Evolutionary conservation across 2,329 filamentous ascomycete species (phyloP), one percentile per base, ranked within the genome.

Genomic region (Curvularia sp.): DNA sequence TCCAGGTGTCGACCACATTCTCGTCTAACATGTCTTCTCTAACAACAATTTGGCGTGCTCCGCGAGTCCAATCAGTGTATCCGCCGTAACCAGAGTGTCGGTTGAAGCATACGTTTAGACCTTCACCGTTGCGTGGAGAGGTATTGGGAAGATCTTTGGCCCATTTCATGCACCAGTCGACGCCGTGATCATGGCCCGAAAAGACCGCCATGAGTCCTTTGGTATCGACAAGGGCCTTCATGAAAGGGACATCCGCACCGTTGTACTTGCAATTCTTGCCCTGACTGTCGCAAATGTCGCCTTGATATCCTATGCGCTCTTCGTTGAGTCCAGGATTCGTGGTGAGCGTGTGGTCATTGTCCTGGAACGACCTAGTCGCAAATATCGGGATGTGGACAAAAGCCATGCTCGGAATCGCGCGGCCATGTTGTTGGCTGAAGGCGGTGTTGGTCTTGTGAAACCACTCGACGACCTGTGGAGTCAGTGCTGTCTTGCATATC

Each of bases 71-170:
- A 45, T 80, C 64, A 0, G 87, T 86, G 64, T 91, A 91, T 0
- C 89, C 89, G 0, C 88, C 89, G 54, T 91, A 91, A 0, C 89
- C 89, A 0, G 86, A 83, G 64, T 89, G 88, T 63, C 89, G 85
- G 5, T 87, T 86, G 63, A 86, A 86, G 67, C 88, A 90, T 64
- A 83, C 57, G 42, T 76, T 70, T 5, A 80, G 51, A 1, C 81
- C 81, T 55, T 80, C 81, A 0, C 81, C 83, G 0, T 72, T 74
- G 1, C 77, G 25, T 18, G 67, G 68, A n/a, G 70, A 70, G 43
- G 69, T 72, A 12, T 63, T 65, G 1, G 73, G 64, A 3, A 77
- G 68, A 23, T 65, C 56, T 25, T 63, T 59, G 5, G 62, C 55
- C 78, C 77, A 78, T 66, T 77, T 77, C 76, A 80, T 74, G 77